phyloP scores from a whole-genome alignment of 2,329 filamentous ascomycete genomes.

The Fusarium humuli region DNA sequence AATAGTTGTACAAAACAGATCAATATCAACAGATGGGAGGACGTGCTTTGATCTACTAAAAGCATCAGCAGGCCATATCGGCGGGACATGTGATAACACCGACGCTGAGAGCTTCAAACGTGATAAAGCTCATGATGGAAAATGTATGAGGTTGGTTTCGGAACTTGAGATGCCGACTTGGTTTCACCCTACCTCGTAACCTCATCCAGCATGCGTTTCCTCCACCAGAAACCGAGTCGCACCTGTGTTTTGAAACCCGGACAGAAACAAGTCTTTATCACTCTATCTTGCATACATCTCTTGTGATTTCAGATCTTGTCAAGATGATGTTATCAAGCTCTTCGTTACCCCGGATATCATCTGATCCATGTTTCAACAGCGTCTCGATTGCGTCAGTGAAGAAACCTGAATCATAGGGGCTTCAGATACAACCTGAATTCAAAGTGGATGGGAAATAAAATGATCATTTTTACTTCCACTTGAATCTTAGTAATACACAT shows the following conservation, averaged over 20 bases:
- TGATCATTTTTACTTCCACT: background rate
- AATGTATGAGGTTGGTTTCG: constrained; percentile 16
- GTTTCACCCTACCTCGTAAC: background rate
- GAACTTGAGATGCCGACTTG: constrained; percentile 4
- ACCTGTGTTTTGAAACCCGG: background rate
- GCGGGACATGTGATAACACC: background rate
- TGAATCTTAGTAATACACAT: background rate
- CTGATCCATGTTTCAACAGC: background rate
- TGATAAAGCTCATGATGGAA: background rate
- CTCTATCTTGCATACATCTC: background rate
- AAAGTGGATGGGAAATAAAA: background rate
- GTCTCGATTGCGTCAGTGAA: background rate
- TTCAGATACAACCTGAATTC: background rate
- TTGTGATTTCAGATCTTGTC: background rate
- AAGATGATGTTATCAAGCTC: background rate
- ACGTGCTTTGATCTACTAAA: background rate
- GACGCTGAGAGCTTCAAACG: background rate
- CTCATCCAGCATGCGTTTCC: background rate
- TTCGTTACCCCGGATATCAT: background rate
- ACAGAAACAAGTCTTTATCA: background rate
- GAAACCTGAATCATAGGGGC: background rate
- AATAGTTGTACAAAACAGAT: background rate
- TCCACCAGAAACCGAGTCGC: background rate
- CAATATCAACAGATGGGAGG: background rate
- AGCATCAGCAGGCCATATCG: background rate